phyloP scores from a whole-genome alignment of 2,329 filamentous ascomycete species.

The Apiospora malaysiana region DNA sequence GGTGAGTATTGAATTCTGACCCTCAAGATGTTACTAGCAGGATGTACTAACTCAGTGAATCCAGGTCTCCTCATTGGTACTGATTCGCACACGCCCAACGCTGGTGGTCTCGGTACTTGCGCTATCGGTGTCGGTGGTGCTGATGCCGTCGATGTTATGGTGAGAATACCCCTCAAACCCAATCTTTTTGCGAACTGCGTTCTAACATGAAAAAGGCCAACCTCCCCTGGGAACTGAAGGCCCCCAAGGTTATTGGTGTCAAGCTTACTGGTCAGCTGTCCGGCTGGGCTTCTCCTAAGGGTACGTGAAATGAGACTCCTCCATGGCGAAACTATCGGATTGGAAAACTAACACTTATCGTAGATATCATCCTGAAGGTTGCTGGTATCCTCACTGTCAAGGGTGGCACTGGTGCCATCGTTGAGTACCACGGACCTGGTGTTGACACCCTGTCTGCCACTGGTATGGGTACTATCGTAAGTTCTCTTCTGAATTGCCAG shows the following conservation, averaged over 20 bases:
- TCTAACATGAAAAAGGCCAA: conserved; percentile 57
- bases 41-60: not conserved
- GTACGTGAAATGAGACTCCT: conserved; percentile 52
- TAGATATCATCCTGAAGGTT: conserved; percentile 96
- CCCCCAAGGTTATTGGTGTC: conserved; percentile 95
- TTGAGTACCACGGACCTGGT: conserved; percentile 78
- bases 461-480: conserved; percentile 76
- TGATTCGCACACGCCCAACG: conserved; percentile 97
- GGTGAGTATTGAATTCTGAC: conserved; percentile 47
- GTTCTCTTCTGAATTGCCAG: not conserved
- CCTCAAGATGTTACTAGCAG: not conserved
- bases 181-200: not conserved
- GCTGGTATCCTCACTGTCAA: conserved; percentile 97
- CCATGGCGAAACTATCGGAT: not conserved
- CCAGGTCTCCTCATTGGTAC: conserved; percentile 71
- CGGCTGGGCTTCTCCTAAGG: conserved; percentile 94
- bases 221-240: conserved; percentile 97
- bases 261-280: conserved; percentile 88
- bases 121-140: conserved; percentile 98
- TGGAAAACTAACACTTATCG: conserved; percentile 24
- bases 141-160: conserved; percentile 97
- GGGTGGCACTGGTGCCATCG: conserved; percentile 92
- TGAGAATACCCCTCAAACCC: conserved; percentile 17
- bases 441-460: conserved; percentile 77
- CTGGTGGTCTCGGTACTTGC: conserved; percentile 91